Conservation (phyloP, 2,329 filamentous ascomycete species). For the Paraphoma sp. region DNA sequence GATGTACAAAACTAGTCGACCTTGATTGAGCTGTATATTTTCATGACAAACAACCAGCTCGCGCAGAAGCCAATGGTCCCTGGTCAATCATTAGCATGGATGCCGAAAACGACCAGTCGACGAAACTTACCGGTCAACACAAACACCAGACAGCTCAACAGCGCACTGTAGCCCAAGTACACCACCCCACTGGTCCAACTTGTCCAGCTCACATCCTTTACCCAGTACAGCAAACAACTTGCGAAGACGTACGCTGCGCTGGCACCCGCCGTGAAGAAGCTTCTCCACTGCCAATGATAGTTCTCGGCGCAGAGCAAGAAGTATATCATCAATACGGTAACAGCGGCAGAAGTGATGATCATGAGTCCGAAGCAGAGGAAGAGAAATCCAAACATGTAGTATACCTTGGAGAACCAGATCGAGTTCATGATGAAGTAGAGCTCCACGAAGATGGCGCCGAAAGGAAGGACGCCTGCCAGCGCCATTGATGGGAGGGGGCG, state of each 20-base stretch:
- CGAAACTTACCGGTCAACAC: conserved; percentile 81
- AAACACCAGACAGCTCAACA: conserved; percentile 91
- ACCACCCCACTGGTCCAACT: conserved; percentile 86
- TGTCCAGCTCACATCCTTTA: conserved; percentile 84
- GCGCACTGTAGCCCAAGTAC: conserved; percentile 89
- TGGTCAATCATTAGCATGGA: conserved; percentile 47
- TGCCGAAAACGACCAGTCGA: not conserved
- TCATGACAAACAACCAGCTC: conserved; percentile 91
- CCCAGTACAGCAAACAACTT: conserved; percentile 89
- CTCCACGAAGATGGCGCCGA: conserved; percentile 96
- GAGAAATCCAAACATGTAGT: conserved; percentile 99
- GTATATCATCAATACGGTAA: conserved; percentile 93
- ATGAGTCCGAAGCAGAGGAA: conserved; percentile 98
- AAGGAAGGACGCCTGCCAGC: conserved; percentile 89
- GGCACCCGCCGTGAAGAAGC: conserved; percentile 89
- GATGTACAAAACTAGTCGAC: conserved; percentile 73
- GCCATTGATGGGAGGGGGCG: conserved; percentile 88
- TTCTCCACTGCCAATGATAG: conserved; percentile 98
- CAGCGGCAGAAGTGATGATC: conserved; percentile 92
- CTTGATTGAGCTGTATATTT: conserved; percentile 98
- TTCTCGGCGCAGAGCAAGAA: conserved; percentile 96
- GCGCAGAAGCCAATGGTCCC: conserved; percentile 95
- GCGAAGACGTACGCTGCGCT: conserved; percentile 91
- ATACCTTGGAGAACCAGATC: conserved; percentile 98
- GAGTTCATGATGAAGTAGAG: conserved; percentile 99